Percentiles rank a stretch among this genome's conserved stretches.
Conservation (phyloP, 768 basidiomycete genomes). For the Leccinum olivaceopallidum region DNA sequence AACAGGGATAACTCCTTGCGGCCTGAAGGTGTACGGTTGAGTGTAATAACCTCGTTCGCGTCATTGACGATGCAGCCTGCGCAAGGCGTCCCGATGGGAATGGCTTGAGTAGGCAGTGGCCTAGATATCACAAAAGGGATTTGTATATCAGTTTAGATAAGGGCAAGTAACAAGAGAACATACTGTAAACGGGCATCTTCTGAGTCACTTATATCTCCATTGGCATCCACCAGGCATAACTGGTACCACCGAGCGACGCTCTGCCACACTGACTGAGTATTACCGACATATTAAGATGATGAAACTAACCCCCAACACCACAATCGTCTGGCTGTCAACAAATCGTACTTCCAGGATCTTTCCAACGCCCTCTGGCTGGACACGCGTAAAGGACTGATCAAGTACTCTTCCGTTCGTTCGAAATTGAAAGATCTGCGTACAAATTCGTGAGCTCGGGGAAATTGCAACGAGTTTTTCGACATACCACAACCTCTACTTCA, state of each 20-base stretch:
- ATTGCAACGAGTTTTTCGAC: background rate
- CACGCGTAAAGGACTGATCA: slow-evolving; percentile 6
- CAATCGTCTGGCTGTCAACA: slow-evolving; percentile 23
- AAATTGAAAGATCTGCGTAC: slow-evolving; percentile 24
- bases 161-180: slow-evolving; percentile 2
- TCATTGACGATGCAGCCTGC: slow-evolving; percentile 10
- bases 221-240: slow-evolving; percentile 11
- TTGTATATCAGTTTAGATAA: slow-evolving; percentile 9
- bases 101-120: slow-evolving; percentile 4
- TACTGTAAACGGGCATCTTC: slow-evolving; percentile 21
- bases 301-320: slow-evolving; percentile 28
- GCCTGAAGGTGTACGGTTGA: slow-evolving; percentile 20
- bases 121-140: slow-evolving; percentile 13
- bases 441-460: background rate
- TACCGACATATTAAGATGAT: background rate
- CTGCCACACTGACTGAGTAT: slow-evolving; percentile 13
- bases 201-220: slow-evolving; percentile 8
- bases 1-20: slow-evolving; percentile 22
- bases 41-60: slow-evolving; percentile 18
- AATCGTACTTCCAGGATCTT: slow-evolving; percentile 25
- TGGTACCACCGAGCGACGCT: slow-evolving; percentile 23
- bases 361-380: slow-evolving; percentile 23
- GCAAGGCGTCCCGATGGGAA: slow-evolving; percentile 11
- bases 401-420: slow-evolving; percentile 2
- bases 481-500: slow-evolving; percentile 33